phyloP scores from a whole-genome alignment of 768 basidiomycete species.

The Lactarius evosmus region DNA sequence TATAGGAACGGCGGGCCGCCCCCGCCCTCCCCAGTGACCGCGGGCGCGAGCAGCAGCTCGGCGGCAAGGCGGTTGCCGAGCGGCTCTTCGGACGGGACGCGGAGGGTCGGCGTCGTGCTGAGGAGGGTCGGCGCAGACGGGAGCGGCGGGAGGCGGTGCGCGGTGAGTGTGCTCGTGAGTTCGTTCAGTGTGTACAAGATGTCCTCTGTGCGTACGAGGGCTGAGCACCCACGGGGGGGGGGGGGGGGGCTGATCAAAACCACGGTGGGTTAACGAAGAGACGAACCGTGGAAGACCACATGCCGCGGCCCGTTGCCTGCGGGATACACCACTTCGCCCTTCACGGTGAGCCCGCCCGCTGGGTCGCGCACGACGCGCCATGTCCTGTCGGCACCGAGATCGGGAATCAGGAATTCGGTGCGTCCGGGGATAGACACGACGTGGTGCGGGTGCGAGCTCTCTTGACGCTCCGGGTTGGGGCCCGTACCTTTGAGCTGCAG shows the following conservation, averaged over 20 bases:
- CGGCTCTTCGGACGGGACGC: slow-evolving; percentile 36
- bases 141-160: slow-evolving; percentile 50
- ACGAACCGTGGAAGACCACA: slow-evolving; percentile 57
- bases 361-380: slow-evolving; percentile 48
- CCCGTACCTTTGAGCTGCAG: slow-evolving; percentile 53
- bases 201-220: slow-evolving; percentile 48
- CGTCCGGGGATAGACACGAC: slow-evolving; percentile 41
- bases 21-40: slow-evolving; percentile 39
- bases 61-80: slow-evolving; percentile 57
- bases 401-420: slow-evolving; percentile 38
- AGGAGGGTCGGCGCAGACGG: slow-evolving; percentile 38
- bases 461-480: slow-evolving; percentile 65
- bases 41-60: slow-evolving; percentile 60
- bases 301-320: slow-evolving; percentile 72
- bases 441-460: slow-evolving; percentile 75
- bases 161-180: slow-evolving; percentile 54
- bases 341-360: slow-evolving; percentile 46
- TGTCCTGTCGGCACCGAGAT: slow-evolving; percentile 52
- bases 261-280: background rate
- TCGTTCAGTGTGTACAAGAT: slow-evolving; percentile 67
- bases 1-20: slow-evolving; percentile 63
- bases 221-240: no score
- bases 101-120: slow-evolving; percentile 47
- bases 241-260: slow-evolving; percentile 1
- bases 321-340: slow-evolving; percentile 47